Evolutionary conservation across 1,284 basidiomycete species (phyloP).

Genomic region (Anthracocystis walkeri): DNA sequence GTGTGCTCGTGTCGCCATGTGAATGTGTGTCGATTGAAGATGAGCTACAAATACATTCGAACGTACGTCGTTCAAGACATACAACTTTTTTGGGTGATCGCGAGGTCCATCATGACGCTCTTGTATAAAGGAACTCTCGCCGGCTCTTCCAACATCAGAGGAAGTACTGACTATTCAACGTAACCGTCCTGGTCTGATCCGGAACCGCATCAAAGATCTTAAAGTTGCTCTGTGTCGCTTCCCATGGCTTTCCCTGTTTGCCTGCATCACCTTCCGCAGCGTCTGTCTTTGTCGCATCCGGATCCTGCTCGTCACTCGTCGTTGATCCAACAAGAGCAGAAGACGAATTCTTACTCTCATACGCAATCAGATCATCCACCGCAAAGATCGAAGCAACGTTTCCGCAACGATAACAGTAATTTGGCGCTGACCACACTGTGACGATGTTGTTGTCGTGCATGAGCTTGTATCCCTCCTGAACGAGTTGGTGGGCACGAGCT

Average conservation of each 20-base stretch:
- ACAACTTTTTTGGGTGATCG: not conserved
- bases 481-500: constrained; percentile 95
- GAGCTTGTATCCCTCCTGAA: constrained; percentile 97
- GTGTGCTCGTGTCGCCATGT: not conserved
- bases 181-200: constrained; percentile 44
- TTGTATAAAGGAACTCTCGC: not conserved
- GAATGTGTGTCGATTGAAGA: constrained; percentile 6
- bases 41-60: constrained; percentile 36
- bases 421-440: constrained; percentile 98
- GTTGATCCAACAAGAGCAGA: constrained; percentile 85
- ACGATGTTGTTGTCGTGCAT: constrained; percentile 94
- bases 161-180: constrained; percentile 49
- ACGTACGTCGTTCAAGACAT: not conserved
- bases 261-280: not conserved
- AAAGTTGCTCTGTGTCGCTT: constrained; percentile 64
- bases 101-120: not conserved
- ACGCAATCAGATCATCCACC: constrained; percentile 73
- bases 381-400: constrained; percentile 97
- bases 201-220: constrained; percentile 70
- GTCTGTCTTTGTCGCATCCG: constrained; percentile 15
- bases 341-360: constrained; percentile 41
- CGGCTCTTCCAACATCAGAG: constrained; percentile 7
- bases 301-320: constrained; percentile 70
- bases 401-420: constrained; percentile 98
- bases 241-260: constrained; percentile 28